Conservation (phyloP, 1,284 basidiomycete species). For the Kalmanozyma brasiliensis region DNA sequence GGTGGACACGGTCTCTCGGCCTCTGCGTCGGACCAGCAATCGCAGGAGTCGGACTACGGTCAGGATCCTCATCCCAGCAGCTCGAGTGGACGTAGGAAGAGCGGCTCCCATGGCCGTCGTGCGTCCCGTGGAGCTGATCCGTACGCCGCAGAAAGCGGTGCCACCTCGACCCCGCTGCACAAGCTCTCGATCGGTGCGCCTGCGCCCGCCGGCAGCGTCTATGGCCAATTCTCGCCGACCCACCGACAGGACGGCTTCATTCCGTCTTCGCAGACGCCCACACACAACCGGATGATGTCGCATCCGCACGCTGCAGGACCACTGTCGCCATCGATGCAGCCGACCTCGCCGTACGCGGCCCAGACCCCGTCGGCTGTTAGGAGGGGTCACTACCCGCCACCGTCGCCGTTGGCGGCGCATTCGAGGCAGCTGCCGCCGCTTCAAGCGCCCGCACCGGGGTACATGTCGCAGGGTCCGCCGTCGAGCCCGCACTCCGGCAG, state of each 20-base stretch:
- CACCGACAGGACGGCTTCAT: slow-evolving; percentile 12
- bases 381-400: slow-evolving; percentile 28
- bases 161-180: slow-evolving; percentile 43
- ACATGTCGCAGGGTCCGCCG: slow-evolving; percentile 26
- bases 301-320: slow-evolving; percentile 27
- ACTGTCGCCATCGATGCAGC: slow-evolving; percentile 32
- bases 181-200: slow-evolving; percentile 52
- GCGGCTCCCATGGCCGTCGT: slow-evolving; percentile 22
- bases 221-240: slow-evolving; percentile 36
- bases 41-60: slow-evolving; percentile 44
- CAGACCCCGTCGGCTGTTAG: slow-evolving; percentile 38
- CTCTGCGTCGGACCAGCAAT: slow-evolving; percentile 48
- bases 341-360: slow-evolving; percentile 28
- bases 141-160: slow-evolving; percentile 11
- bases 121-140: slow-evolving; percentile 8
- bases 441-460: slow-evolving; percentile 9
- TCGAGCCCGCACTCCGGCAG: slow-evolving; percentile 13
- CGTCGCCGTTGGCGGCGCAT: slow-evolving; percentile 25
- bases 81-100: slow-evolving; percentile 25
- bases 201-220: slow-evolving; percentile 34
- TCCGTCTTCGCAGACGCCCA: slow-evolving; percentile 24
- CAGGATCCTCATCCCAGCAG: slow-evolving; percentile 14
- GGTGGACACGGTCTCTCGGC: slow-evolving; percentile 30
- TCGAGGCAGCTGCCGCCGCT: slow-evolving; percentile 37
- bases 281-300: slow-evolving; percentile 35